Evolutionary conservation across 2,329 filamentous ascomycete species (phyloP).

Genomic region (Aspergillus thermomutatus): DNA sequence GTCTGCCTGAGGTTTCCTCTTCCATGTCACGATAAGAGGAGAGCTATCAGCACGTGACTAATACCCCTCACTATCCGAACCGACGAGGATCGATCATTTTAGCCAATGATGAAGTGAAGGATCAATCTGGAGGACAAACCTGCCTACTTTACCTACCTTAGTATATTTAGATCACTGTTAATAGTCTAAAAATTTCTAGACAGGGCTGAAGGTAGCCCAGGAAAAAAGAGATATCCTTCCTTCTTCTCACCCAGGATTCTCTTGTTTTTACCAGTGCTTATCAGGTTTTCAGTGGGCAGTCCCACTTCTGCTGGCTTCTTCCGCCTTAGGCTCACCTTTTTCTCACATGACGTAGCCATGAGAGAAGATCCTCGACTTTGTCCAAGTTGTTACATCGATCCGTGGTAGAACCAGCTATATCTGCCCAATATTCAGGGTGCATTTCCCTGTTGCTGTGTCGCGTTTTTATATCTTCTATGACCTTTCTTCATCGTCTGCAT

Average conservation of each 20-base stretch:
- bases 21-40: not conserved
- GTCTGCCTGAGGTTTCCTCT: not conserved
- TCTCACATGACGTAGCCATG: slow-evolving; percentile 36
- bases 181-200: not conserved
- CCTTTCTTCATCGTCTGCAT: not conserved
- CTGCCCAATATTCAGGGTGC: not conserved
- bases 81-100: not conserved
- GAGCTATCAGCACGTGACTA: not conserved
- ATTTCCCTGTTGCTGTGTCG: not conserved
- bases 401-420: not conserved
- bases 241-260: not conserved
- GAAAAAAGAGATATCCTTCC: not conserved
- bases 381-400: not conserved
- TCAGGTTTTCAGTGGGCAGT: slow-evolving; percentile 2
- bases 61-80: not conserved
- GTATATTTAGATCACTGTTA: not conserved
- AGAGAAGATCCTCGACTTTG: slow-evolving; percentile 9
- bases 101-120: not conserved
- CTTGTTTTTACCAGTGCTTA: not conserved
- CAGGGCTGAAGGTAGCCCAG: not conserved
- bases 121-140: not conserved
- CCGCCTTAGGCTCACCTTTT: not conserved
- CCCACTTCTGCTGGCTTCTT: not conserved
- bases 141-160: too few species aligned
- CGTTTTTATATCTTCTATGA: not conserved